A percentile compares a stretch with the other conserved stretches of the same genome.
phyloP scores from a whole-genome alignment of 176 grass and related monocot genomes.

The Dactylis glomerata region DNA sequence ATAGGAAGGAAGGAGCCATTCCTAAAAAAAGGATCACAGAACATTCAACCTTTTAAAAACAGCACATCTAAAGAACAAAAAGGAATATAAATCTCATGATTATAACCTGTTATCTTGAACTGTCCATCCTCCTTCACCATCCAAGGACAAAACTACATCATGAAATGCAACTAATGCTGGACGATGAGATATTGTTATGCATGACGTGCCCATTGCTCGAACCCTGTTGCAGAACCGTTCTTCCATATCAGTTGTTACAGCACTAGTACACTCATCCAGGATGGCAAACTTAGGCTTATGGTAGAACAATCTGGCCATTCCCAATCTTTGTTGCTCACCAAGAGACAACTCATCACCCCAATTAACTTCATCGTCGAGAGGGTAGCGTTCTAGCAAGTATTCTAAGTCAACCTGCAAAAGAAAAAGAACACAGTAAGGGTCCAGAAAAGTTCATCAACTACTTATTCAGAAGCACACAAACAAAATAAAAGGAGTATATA shows the following conservation, averaged over 20 bases:
- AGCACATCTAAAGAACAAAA: slow-evolving; percentile 1
- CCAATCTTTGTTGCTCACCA: slow-evolving; percentile 96
- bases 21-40: slow-evolving; percentile 27
- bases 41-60: slow-evolving; percentile 12
- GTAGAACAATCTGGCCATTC: slow-evolving; percentile 97
- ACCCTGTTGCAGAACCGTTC: slow-evolving; percentile 91
- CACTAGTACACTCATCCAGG: slow-evolving; percentile 98
- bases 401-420: slow-evolving; percentile 88
- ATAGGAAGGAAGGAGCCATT: slow-evolving; percentile 52
- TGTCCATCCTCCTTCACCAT: slow-evolving; percentile 89
- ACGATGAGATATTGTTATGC: slow-evolving; percentile 96
- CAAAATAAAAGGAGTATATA: not conserved
- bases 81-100: not conserved
- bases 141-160: slow-evolving; percentile 91
- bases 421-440: slow-evolving; percentile 17
- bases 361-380: slow-evolving; percentile 85
- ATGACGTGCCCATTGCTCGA: slow-evolving; percentile 91
- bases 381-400: slow-evolving; percentile 91
- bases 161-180: slow-evolving; percentile 98
- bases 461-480: not conserved
- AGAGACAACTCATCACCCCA: slow-evolving; percentile 97
- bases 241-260: slow-evolving; percentile 98
- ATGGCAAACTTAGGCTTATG: slow-evolving; percentile 98
- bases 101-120: slow-evolving; percentile 90
- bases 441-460: not conserved